Conservation (phyloP, 169 alveolate genomes). For the Eimeria sp. region DNA sequence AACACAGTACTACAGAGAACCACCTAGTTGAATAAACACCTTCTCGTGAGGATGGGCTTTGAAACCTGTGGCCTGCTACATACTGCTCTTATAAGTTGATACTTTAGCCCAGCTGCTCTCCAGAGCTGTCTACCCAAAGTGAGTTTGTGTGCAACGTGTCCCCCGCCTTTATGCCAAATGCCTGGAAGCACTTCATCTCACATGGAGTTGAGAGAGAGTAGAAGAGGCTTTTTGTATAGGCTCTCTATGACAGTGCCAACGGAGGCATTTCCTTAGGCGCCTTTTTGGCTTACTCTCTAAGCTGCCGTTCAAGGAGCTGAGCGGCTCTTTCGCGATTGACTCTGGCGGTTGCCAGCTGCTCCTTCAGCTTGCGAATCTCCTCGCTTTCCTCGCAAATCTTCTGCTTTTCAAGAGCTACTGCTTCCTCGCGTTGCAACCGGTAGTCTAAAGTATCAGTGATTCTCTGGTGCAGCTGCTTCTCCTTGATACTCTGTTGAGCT, state of each 20-base stretch:
- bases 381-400: constrained; percentile 76
- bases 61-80: background rate
- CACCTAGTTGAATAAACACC: background rate
- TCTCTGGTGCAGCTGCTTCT: constrained; percentile 57
- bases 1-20: background rate
- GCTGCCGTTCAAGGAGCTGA: constrained; percentile 85
- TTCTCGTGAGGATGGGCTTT: background rate
- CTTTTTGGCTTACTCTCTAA: constrained; percentile 80
- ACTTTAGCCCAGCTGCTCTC: background rate
- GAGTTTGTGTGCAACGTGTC: background rate
- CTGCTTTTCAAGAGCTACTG: constrained; percentile 22
- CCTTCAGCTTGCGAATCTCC: constrained; percentile 80
- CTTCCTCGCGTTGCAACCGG: constrained; percentile 16
- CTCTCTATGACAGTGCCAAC: background rate
- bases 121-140: background rate
- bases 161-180: background rate
- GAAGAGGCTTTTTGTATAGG: background rate
- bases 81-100: background rate
- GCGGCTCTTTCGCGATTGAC: constrained; percentile 87
- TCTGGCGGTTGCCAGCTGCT: constrained; percentile 85
- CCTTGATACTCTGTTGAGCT: constrained; percentile 9
- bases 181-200: background rate
- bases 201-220: background rate
- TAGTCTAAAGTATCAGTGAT: constrained; percentile 31
- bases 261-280: background rate